phyloP scores from a whole-genome alignment of 495 filamentous ascomycete species.

The Venustampulla echinocandica region DNA sequence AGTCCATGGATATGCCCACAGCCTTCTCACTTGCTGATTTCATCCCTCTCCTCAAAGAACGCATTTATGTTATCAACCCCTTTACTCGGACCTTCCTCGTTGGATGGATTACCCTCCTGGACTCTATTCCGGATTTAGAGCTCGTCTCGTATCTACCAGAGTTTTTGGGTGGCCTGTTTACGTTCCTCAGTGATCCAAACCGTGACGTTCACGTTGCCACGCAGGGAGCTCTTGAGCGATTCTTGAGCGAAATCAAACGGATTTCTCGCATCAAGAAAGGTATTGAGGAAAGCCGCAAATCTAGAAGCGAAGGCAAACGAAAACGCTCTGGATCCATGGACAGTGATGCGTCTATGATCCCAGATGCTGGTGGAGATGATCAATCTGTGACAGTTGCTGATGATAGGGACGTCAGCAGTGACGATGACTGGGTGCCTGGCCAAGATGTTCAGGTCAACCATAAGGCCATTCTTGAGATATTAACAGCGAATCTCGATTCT shows the following conservation, averaged over 20 bases:
- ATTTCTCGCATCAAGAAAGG: conserved; percentile 89
- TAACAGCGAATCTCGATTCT: conserved; percentile 84
- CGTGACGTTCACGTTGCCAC: conserved; percentile 90
- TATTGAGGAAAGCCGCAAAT: conserved; percentile 76
- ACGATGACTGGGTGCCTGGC: conserved; percentile 93
- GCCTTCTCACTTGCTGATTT: conserved; percentile 90
- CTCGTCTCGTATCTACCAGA: conserved; percentile 87
- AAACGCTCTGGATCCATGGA: conserved; percentile 60
- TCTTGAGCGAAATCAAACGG: conserved; percentile 87
- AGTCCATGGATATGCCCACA: conserved; percentile 55
- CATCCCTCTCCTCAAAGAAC: conserved; percentile 85
- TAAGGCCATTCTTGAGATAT: conserved; percentile 81
- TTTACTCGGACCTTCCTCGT: conserved; percentile 94
- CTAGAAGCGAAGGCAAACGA: conserved; percentile 48
- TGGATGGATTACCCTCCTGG: conserved; percentile 88
- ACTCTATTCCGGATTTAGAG: conserved; percentile 95
- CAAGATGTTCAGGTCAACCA: conserved; percentile 96
- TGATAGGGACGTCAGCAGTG: conserved; percentile 58
- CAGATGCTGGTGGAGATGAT: conserved; percentile 28
- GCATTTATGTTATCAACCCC: conserved; percentile 87
- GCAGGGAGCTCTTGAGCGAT: conserved; percentile 81
- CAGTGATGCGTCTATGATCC: conserved; percentile 41
- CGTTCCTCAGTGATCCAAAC: conserved; percentile 85
- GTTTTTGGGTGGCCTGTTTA: conserved; percentile 83
- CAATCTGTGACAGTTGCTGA: conserved; percentile 50